Conservation (phyloP, 768 basidiomycete genomes). For the Lactifluus echinatus region DNA sequence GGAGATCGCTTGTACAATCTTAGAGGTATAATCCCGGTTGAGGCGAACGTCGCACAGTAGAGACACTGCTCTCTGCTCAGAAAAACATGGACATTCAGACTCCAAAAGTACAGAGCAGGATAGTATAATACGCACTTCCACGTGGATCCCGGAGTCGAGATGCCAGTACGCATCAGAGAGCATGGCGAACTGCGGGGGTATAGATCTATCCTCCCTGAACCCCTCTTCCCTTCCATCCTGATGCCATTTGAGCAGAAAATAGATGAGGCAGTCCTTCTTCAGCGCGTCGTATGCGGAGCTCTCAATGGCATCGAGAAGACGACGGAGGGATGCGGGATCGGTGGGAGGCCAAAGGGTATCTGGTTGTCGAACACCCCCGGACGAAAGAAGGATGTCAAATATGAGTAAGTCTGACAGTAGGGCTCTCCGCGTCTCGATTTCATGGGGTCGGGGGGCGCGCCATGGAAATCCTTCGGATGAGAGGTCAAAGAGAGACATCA, state of each 20-base stretch:
- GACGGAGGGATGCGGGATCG: constrained; percentile 43
- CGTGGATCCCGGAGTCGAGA: constrained; percentile 60
- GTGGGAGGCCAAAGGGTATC: constrained; percentile 63
- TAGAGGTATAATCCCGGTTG: constrained; percentile 68
- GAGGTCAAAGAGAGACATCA: constrained; percentile 40
- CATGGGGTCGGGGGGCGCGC: constrained; percentile 40
- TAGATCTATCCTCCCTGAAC: constrained; percentile 47
- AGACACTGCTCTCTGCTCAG: constrained; percentile 53
- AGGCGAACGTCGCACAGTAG: constrained; percentile 67
- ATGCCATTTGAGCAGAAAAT: constrained; percentile 76
- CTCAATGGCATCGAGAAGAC: constrained; percentile 53
- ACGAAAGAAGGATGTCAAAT: constrained; percentile 62
- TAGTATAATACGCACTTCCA: constrained; percentile 43
- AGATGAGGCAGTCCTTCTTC: constrained; percentile 74
- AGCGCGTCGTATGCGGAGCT: constrained; percentile 58
- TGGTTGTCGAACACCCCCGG: constrained; percentile 52
- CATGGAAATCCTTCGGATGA: constrained; percentile 49
- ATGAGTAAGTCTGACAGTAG: constrained; percentile 55
- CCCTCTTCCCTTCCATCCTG: constrained; percentile 48
- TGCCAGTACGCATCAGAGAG: constrained; percentile 84
- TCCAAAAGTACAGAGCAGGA: not conserved
- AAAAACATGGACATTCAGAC: not conserved
- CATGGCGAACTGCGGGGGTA: constrained; percentile 66
- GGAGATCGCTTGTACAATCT: constrained; percentile 62
- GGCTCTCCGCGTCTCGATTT: constrained; percentile 56